Evolutionary conservation across 441 rosid species (phyloP), one percentile per base, ranked within the genome.

Genomic region (Populus trichocarpa): DNA sequence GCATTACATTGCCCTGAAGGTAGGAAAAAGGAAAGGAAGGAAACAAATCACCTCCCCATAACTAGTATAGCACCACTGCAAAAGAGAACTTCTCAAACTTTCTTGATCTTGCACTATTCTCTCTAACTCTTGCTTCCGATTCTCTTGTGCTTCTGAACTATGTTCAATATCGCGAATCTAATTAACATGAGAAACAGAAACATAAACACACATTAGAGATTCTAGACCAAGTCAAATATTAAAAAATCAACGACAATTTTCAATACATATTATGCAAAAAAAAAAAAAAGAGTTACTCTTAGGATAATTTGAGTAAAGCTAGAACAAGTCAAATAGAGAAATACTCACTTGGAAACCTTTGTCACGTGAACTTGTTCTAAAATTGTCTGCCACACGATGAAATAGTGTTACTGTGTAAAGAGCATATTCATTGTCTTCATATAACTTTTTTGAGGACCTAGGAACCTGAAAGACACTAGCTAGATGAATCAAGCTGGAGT

Each of bases 401-500:
- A 96, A 96, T 77, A 94, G 91, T 20, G 90, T 89, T 40, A 93
- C 98, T 8, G 98, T 93, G 84, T 91, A 93, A 78, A 93, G 97
- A 63, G 99, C 98, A 85, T 93, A 94, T 86, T 96, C 99, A 77
- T 94, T 96, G 84, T 96, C 99, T 90, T 96, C 99, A 50, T 86
- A 83, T 86, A 96, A 87, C 76, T 80, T 84, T 90, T 91, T 96
- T 20, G 98, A 89, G 30, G 98, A 94, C 89, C 97, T 89, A 66
- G 98, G 98, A 79, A 94, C 99, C 98, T 94, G 94, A 85, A 81
- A 75, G 75, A 64, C 8, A 11, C 80, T 53, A 59, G 74, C 73
- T 33, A 42, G 40, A 53, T 79, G 67, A 81, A 72, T 82, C 80
- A 77, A 63, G 72, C 50, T 22, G 70, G 74, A 75, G 46, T 35